Conservation (phyloP, 108 stramenopile species). For the Nitzschia inconspicua region DNA sequence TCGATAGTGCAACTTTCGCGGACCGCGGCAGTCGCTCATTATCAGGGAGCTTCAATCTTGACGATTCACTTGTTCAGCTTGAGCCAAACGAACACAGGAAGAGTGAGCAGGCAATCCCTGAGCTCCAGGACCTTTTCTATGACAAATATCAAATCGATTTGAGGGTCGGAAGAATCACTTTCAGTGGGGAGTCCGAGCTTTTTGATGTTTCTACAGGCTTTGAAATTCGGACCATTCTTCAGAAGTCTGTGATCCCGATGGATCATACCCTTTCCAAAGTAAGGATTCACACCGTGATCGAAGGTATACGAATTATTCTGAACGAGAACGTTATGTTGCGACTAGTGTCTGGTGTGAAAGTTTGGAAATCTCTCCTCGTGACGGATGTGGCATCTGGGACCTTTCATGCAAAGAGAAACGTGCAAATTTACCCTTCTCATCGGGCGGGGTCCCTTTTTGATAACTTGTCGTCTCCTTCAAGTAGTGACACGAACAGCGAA, state of each 20-base stretch:
- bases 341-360: neutral
- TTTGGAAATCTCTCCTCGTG: slow-evolving; percentile 19
- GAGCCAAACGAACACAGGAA: slow-evolving; percentile 1
- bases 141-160: slow-evolving; percentile 39
- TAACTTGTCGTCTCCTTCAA: neutral
- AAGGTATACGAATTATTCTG: slow-evolving; percentile 9
- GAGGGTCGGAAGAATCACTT: slow-evolving; percentile 19
- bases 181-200: slow-evolving; percentile 6
- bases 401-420: neutral
- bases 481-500: slow-evolving; percentile 6
- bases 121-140: slow-evolving; percentile 43
- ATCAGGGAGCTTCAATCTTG: slow-evolving; percentile 12
- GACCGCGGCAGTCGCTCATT: slow-evolving; percentile 9
- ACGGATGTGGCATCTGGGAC: neutral
- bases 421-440: too few species aligned
- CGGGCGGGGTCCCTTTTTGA: too few species aligned
- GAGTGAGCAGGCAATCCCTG: slow-evolving; percentile 1
- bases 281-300: slow-evolving; percentile 17
- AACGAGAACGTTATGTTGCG: slow-evolving; percentile 16
- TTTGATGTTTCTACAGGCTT: slow-evolving; percentile 23
- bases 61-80: slow-evolving; percentile 8
- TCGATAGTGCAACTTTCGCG: slow-evolving; percentile 13
- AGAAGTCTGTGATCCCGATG: slow-evolving; percentile 57
- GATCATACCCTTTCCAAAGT: slow-evolving; percentile 54
- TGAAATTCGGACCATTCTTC: slow-evolving; percentile 24